These are phyloP conservation scores for Neurospora sp. DNA, from an alignment of 495 filamentous ascomycete species.

Conservation along the genomic window DNA sequence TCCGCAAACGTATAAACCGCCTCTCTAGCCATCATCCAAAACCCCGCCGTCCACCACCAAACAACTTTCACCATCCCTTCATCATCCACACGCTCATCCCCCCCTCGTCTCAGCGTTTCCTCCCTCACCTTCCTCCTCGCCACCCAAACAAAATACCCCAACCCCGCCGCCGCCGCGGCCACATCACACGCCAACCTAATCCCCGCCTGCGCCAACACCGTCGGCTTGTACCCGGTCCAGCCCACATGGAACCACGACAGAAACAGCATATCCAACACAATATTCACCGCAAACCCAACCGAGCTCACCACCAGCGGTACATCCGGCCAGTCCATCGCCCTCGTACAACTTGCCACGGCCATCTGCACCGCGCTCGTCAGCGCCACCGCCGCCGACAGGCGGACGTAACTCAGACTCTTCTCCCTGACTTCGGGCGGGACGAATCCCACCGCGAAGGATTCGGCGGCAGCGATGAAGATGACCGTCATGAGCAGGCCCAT, in stretches of 20 bases:
- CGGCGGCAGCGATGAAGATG: constrained; percentile 46
- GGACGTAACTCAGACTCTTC: constrained; percentile 52
- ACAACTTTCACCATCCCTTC: not conserved
- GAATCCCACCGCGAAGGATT: constrained; percentile 48
- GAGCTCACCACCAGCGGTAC: constrained; percentile 60
- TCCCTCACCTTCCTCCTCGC: constrained; percentile 13
- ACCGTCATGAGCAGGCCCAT: constrained; percentile 53
- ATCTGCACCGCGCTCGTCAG: constrained; percentile 55
- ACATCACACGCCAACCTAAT: constrained; percentile 55
- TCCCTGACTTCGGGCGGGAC: constrained; percentile 49
- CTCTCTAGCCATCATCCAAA: not conserved
- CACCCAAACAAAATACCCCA: constrained; percentile 48
- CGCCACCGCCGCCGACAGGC: constrained; percentile 51
- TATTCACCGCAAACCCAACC: constrained; percentile 55
- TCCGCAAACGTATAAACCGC: constrained; percentile 43
- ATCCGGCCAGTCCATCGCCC: constrained; percentile 63
- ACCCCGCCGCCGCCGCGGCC: constrained; percentile 43
- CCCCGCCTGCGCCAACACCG: constrained; percentile 51
- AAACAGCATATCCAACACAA: constrained; percentile 58
- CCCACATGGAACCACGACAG: constrained; percentile 60
- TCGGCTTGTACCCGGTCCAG: constrained; percentile 30
- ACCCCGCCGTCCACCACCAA: not conserved
- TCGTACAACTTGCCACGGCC: constrained; percentile 49
- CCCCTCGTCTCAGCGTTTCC: not conserved
- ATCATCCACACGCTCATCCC: not conserved